Conservation (phyloP, 2,329 filamentous ascomycete species). For the Diaporthe humulicola region DNA sequence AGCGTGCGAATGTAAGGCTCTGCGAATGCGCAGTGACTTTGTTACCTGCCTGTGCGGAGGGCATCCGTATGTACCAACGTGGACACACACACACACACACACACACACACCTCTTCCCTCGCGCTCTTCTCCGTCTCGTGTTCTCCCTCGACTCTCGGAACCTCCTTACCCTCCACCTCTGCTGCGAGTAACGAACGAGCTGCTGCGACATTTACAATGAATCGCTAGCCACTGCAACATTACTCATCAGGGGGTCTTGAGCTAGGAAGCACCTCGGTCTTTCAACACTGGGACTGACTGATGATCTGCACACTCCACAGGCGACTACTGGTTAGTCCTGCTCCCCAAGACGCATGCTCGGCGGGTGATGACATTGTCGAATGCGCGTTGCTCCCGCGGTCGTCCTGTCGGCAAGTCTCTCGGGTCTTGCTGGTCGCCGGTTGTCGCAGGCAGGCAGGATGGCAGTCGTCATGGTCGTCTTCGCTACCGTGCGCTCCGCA, state of each 20-base stretch:
- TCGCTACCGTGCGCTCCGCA: not conserved
- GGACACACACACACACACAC: not conserved
- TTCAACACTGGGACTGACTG: slow-evolving; percentile 27
- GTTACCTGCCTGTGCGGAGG: not conserved
- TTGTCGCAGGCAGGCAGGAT: slow-evolving; percentile 1
- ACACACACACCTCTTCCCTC: not conserved
- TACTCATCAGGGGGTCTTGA: slow-evolving; percentile 26
- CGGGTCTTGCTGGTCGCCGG: not conserved
- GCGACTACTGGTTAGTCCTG: slow-evolving; percentile 14
- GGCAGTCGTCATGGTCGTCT: not conserved
- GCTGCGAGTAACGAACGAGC: not conserved
- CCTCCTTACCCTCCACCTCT: not conserved
- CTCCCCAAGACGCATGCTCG: not conserved
- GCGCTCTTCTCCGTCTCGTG: not conserved
- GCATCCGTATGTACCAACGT: not conserved
- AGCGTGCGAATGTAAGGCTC: not conserved
- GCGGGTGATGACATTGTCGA: slow-evolving; percentile 22
- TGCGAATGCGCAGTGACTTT: not conserved
- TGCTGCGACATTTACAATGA: slow-evolving; percentile 30
- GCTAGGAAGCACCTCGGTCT: slow-evolving; percentile 30
- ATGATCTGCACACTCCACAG: slow-evolving; percentile 32
- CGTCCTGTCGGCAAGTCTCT: slow-evolving; percentile 15
- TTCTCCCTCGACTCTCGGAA: not conserved
- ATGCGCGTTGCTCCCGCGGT: not conserved
- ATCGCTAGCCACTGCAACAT: slow-evolving; percentile 27